Conservation (phyloP, 2,329 filamentous ascomycete species). For the Fusarium sp. region DNA sequence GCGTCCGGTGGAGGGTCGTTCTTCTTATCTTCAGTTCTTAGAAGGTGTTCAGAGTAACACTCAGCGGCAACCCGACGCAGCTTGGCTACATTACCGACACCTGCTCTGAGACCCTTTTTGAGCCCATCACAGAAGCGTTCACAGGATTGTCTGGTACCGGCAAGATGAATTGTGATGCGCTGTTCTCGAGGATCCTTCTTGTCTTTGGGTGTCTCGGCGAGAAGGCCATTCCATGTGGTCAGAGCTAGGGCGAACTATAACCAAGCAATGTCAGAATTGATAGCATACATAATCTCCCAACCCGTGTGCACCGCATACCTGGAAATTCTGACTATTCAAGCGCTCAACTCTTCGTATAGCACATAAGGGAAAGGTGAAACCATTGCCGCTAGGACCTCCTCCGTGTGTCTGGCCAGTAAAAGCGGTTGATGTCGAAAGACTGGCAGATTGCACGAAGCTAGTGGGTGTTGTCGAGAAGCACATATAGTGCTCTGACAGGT, state of each 20-base stretch:
- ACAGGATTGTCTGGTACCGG: slow-evolving; percentile 87
- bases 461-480: slow-evolving; percentile 96
- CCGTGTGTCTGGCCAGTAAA: slow-evolving; percentile 96
- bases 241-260: slow-evolving; percentile 86
- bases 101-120: slow-evolving; percentile 87
- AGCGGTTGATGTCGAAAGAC: slow-evolving; percentile 79
- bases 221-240: slow-evolving; percentile 89
- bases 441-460: slow-evolving; percentile 85
- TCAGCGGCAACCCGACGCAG: slow-evolving; percentile 82
- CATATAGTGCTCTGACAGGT: slow-evolving; percentile 92
- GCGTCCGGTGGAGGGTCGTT: slow-evolving; percentile 77
- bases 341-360: slow-evolving; percentile 92
- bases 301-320: slow-evolving; percentile 55
- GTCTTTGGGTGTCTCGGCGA: slow-evolving; percentile 65
- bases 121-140: slow-evolving; percentile 96
- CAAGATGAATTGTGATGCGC: slow-evolving; percentile 90
- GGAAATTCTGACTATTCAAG: slow-evolving; percentile 89
- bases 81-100: slow-evolving; percentile 87
- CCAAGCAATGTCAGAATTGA: slow-evolving; percentile 2
- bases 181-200: slow-evolving; percentile 70
- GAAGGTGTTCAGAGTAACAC: slow-evolving; percentile 90
- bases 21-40: slow-evolving; percentile 72
- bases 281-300: background rate
- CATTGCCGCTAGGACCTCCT: slow-evolving; percentile 91
- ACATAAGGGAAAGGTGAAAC: slow-evolving; percentile 93